Percentiles rank a stretch among this genome's conserved stretches.
Conservation (phyloP, 2,329 filamentous ascomycete genomes). For the Fusarium coicis region DNA sequence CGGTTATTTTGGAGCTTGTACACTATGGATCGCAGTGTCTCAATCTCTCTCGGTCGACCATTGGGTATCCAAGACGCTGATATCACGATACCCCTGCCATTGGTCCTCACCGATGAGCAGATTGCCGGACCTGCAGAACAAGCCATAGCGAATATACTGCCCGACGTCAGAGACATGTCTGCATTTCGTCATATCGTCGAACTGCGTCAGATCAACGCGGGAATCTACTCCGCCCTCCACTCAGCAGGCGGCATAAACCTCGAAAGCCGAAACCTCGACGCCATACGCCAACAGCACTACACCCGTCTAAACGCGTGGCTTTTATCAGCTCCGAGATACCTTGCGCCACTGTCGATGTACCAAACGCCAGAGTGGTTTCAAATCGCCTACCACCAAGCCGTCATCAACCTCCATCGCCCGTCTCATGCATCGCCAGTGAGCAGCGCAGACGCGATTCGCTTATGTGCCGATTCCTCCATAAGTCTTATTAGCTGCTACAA, state of each 20-base stretch:
- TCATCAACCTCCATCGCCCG: slow-evolving; percentile 36
- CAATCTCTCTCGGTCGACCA: slow-evolving; percentile 31
- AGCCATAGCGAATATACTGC: slow-evolving; percentile 25
- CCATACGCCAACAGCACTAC: slow-evolving; percentile 36
- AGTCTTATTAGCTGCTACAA: slow-evolving; percentile 41
- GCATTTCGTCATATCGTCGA: slow-evolving; percentile 37
- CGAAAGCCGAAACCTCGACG: slow-evolving; percentile 26
- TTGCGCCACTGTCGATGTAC: slow-evolving; percentile 38
- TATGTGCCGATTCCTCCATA: slow-evolving; percentile 39
- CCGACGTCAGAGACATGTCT: slow-evolving; percentile 36
- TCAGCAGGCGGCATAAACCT: slow-evolving; percentile 34
- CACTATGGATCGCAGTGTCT: slow-evolving; percentile 39
- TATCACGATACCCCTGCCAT: slow-evolving; percentile 31
- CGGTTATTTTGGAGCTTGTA: slow-evolving; percentile 39
- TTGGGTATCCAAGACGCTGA: slow-evolving; percentile 37
- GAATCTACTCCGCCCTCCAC: slow-evolving; percentile 36
- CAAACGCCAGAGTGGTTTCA: slow-evolving; percentile 42
- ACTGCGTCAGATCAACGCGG: slow-evolving; percentile 32
- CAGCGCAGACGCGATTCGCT: slow-evolving; percentile 37
- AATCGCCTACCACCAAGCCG: slow-evolving; percentile 40
- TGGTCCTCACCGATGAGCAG: slow-evolving; percentile 33
- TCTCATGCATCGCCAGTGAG: slow-evolving; percentile 39
- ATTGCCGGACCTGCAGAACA: slow-evolving; percentile 18
- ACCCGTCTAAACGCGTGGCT: slow-evolving; percentile 37
- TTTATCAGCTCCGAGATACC: slow-evolving; percentile 32